A percentile compares a stretch with the other conserved stretches of the same genome.
Conservation (phyloP, 768 basidiomycete species). For the Tricholoma saponaceum region DNA sequence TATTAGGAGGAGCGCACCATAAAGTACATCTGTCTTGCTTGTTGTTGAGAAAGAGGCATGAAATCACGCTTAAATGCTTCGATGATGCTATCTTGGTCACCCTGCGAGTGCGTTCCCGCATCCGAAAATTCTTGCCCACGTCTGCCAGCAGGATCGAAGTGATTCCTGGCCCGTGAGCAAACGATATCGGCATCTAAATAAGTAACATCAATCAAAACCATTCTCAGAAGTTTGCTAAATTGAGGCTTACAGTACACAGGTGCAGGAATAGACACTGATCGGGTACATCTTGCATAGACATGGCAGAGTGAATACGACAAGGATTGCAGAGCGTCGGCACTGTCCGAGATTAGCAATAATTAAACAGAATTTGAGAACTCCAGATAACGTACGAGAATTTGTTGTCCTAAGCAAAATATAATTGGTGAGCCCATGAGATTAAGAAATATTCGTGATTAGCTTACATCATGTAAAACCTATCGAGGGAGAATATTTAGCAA, state of each 20-base stretch:
- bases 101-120: slow-evolving; percentile 31
- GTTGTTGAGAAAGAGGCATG: slow-evolving; percentile 33
- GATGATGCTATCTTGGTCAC: slow-evolving; percentile 30
- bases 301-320: slow-evolving; percentile 74
- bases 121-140: slow-evolving; percentile 35
- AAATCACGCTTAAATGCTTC: slow-evolving; percentile 48
- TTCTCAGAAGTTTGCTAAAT: not conserved
- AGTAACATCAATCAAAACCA: not conserved
- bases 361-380: not conserved
- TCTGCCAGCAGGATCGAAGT: slow-evolving; percentile 49
- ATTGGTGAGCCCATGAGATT: too few species aligned
- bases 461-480: slow-evolving; percentile 40
- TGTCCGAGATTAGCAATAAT: slow-evolving; percentile 17
- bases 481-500: not conserved
- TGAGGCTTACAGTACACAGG: slow-evolving; percentile 71
- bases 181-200: slow-evolving; percentile 69
- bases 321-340: slow-evolving; percentile 64
- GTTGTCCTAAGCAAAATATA: slow-evolving; percentile 35
- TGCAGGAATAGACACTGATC: slow-evolving; percentile 82
- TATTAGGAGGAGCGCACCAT: slow-evolving; percentile 22
- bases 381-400: slow-evolving; percentile 46
- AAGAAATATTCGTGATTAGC: slow-evolving; percentile 5
- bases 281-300: slow-evolving; percentile 75
- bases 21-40: slow-evolving; percentile 36
- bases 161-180: slow-evolving; percentile 58